Evolutionary conservation across 352 stramenopile species (phyloP).

Genomic region (Phytophthora cajani): DNA sequence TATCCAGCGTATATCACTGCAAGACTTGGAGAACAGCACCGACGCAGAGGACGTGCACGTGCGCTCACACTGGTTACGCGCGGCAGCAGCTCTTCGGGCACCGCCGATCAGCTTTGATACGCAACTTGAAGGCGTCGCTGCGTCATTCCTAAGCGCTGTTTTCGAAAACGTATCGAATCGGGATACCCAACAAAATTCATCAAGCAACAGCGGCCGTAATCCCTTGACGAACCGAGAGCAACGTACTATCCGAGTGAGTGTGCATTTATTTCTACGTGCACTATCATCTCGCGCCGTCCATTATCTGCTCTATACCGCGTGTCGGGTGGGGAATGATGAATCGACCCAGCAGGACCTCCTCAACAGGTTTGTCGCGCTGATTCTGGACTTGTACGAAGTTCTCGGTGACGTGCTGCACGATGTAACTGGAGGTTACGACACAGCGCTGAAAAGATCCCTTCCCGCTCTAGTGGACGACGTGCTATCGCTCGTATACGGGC

Average conservation of each 20-base stretch:
- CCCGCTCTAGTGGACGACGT: constrained; percentile 35
- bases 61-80: constrained; percentile 13
- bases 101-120: no score
- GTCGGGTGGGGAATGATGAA: background rate
- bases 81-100: constrained; percentile 12
- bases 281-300: background rate
- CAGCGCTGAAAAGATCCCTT: background rate
- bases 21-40: constrained; percentile 4
- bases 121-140: constrained; percentile 5
- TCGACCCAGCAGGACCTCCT: background rate
- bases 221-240: background rate
- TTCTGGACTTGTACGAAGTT: background rate
- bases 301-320: background rate
- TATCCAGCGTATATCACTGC: constrained; percentile 9
- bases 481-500: constrained; percentile 31
- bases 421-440: background rate
- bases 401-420: background rate
- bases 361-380: background rate
- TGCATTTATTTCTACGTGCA: background rate
- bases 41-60: background rate
- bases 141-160: constrained; percentile 16
- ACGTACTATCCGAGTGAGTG: background rate
- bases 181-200: background rate
- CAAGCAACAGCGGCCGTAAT: background rate
- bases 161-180: background rate